A percentile compares a stretch with the other conserved stretches of the same genome.
These are phyloP conservation scores for Coprinopsis cinerea DNA, from an alignment of 768 basidiomycete species.

Conservation along the genomic window DNA sequence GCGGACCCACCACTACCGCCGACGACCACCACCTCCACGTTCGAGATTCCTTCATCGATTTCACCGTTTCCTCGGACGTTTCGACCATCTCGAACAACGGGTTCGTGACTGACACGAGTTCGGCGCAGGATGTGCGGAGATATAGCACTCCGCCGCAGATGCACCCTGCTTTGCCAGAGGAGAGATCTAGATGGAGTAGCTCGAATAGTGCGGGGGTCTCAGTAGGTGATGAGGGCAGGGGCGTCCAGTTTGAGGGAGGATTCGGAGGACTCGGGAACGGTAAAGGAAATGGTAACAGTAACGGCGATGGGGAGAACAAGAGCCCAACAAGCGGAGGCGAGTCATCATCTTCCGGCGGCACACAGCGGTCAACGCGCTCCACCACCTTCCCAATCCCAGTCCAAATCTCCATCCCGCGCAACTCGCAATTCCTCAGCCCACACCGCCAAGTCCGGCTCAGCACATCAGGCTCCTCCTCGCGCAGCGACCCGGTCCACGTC, in stretches of 20 bases:
- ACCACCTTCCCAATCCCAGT: slow-evolving; percentile 7
- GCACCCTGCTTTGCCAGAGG: slow-evolving; percentile 5
- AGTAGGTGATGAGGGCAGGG: neutral
- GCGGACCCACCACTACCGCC: neutral
- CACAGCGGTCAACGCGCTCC: neutral
- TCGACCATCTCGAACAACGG: slow-evolving; percentile 21
- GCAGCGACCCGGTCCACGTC: slow-evolving; percentile 25
- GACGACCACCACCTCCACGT: slow-evolving; percentile 1
- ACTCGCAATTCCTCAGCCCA: slow-evolving; percentile 2
- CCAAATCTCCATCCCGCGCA: slow-evolving; percentile 7
- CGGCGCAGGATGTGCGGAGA: slow-evolving; percentile 4
- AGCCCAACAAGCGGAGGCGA: slow-evolving; percentile 1
- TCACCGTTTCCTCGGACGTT: slow-evolving; percentile 26
- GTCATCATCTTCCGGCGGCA: neutral
- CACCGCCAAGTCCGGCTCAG: slow-evolving; percentile 8
- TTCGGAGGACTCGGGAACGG: neutral
- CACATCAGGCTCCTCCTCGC: slow-evolving; percentile 7
- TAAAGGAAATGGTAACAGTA: neutral
- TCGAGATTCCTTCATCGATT: slow-evolving; percentile 33
- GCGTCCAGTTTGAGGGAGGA: neutral
- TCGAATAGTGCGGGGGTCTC: slow-evolving; percentile 18
- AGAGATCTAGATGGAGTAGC: slow-evolving; percentile 37
- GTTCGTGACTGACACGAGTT: slow-evolving; percentile 13
- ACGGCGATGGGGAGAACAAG: neutral
- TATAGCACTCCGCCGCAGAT: slow-evolving; percentile 9